Evolutionary conservation across 164 flowering plant species (phyloP).

Genomic region (Warburgia ugandensis): DNA sequence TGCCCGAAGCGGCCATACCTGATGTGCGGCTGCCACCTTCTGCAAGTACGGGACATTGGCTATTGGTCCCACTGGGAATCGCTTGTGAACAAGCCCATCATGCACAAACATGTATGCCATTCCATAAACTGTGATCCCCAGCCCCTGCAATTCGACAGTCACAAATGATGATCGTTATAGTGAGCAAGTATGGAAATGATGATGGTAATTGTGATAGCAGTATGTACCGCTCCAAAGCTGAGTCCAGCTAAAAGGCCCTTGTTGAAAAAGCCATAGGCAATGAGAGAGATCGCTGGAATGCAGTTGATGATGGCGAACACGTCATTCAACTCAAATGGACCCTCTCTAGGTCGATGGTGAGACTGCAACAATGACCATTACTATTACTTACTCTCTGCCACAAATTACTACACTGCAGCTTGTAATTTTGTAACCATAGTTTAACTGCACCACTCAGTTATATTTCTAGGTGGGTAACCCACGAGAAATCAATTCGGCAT

Average conservation of each 20-base stretch:
- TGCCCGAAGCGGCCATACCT: constrained; percentile 32
- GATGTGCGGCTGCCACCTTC: constrained; percentile 83
- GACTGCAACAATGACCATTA: too few relatives aligned
- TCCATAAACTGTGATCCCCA: constrained; percentile 93
- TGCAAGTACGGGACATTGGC: constrained; percentile 86
- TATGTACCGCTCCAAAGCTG: constrained; percentile 80
- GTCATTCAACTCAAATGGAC: constrained; percentile 85
- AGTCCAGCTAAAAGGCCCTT: constrained; percentile 87
- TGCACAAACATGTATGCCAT: constrained; percentile 98
- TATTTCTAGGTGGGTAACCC: too few relatives aligned
- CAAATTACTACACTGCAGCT: too few relatives aligned
- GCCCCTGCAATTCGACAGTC: constrained; percentile 42
- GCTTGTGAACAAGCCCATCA: constrained; percentile 88
- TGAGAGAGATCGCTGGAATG: constrained; percentile 70
- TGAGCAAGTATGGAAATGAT: background rate
- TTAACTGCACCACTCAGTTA: too few relatives aligned
- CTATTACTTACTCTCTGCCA: too few relatives aligned
- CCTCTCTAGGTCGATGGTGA: constrained; percentile 79
- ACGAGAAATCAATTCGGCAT: too few relatives aligned
- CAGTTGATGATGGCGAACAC: constrained; percentile 78
- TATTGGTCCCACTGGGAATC: constrained; percentile 95
- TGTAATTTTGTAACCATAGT: too few relatives aligned
- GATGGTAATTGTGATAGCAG: background rate
- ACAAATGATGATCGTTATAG: background rate
- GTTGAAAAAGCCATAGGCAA: constrained; percentile 73